Evolutionary conservation across 2,329 filamentous ascomycete species (phyloP), one percentile per base, ranked within the genome.

Genomic region (Pezicula neosporulosa): DNA sequence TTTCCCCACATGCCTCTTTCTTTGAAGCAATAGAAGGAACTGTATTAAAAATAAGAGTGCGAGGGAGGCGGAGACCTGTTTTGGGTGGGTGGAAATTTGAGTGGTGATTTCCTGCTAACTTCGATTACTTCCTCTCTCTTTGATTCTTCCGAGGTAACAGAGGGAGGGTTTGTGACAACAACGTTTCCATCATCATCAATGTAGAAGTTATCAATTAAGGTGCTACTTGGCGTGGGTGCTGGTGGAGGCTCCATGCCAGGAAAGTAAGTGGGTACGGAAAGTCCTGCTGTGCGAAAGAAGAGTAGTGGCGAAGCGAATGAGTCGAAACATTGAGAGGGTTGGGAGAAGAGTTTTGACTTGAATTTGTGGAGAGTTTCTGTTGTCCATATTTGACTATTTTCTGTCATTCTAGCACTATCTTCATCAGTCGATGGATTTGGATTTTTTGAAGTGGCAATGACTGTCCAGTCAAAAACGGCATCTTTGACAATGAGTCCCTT

Each of bases 381-480:
- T n/a, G 55, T 49, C 62, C 62, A 64, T 3, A 36, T 6, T 15
- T 27, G 16, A n/a, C 21, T 18, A 27, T 21, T 15, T 18, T 16
- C n/a, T 18, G 44, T 15, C 19, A 19, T 21, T 19, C 28, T 24
- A 24, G 7, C 28, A 44, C 24, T 10, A 13, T 41, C 37, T 33
- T 51, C 36, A 35, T 51, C 12, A 19, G 19, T n/a, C 28, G 37
- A 19, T 8, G 16, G 16, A 18, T 42, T 28, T 27, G 55, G 48
- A 15, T 49, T 19, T 72, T 51, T 83, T 77, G 55, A 77, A 73
- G 0, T 77, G 5, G 82, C 71, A 52, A 84, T 80, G 63, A 72
- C 78, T 51, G 80, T 82, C 83, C 82, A 86, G 68, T 86, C 78
- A 67, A 82, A 86, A 52, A 86, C 73, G 39, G 81, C 82, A 56